Percentiles rank a stretch among this genome's conserved stretches.
Evolutionary conservation across 148 eudicot genomes (phyloP).

Genomic region (Rhododendron vialii): DNA sequence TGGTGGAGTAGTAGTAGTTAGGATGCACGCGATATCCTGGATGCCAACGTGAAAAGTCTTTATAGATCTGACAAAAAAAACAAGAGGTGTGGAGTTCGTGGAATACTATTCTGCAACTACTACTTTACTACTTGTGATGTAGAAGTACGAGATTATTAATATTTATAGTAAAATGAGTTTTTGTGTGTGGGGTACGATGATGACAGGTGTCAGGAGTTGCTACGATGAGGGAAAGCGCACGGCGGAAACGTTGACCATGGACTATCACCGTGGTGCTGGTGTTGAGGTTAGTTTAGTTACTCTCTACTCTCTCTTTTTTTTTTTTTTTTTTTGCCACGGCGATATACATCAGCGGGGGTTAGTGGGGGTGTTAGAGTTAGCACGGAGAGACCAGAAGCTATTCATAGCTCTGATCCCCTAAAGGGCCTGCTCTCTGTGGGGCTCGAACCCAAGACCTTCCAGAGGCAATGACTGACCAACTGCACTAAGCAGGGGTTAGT

Average conservation of each 20-base stretch:
- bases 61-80: background rate
- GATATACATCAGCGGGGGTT: too few relatives aligned
- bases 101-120: background rate
- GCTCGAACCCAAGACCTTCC: too few relatives aligned
- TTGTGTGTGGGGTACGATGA: background rate
- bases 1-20: too few relatives aligned
- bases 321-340: too few relatives aligned
- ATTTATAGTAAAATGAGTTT: background rate
- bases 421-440: too few relatives aligned
- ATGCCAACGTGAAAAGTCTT: background rate
- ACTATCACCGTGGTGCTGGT: slow-evolving; percentile 95
- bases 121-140: background rate
- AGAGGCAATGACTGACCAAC: too few relatives aligned
- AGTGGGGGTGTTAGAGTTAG: too few relatives aligned
- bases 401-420: too few relatives aligned
- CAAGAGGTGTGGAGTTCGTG: background rate
- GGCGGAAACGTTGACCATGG: slow-evolving; percentile 97
- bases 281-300: slow-evolving; percentile 59
- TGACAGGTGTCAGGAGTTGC: slow-evolving; percentile 94
- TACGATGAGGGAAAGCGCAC: slow-evolving; percentile 98
- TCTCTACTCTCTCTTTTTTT: too few relatives aligned
- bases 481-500: too few relatives aligned
- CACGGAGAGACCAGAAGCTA: too few relatives aligned
- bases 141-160: background rate
- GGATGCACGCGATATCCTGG: background rate